Evolutionary conservation across 495 filamentous ascomycete genomes (phyloP), one percentile per base, ranked within the genome.

Genomic region (Pyronema domesticum): DNA sequence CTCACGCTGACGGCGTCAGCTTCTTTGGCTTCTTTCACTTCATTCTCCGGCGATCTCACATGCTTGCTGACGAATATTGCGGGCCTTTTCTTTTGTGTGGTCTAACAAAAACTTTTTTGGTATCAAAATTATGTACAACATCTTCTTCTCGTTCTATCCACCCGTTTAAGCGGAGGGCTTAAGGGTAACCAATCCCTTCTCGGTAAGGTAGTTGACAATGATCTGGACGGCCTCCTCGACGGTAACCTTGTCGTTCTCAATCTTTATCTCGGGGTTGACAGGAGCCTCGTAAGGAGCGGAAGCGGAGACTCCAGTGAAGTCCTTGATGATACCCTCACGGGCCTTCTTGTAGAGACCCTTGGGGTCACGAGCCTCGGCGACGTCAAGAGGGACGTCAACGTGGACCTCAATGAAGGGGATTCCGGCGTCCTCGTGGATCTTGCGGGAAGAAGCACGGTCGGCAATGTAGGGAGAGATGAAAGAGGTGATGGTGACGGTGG

Each of bases 341-440:
- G 91, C 91, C 78, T 94, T 94, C 78, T 93, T 93, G 67, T 98
- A 98, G 54, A 98, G 68, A 7, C 89, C 93, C 77, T 98, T 98
- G 19, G 91, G 91, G 67, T 98, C 91, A 55, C 91, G 75, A 73
- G 83, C 69, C 76, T 98, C 93, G n/a, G 93, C 91, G 37, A 85
- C 83, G 67, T 82, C 83, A 54, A 96, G 71, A 3, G 86, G 80
- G 9, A 95, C 76, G 66, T 98, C 87, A 46, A 98, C 78, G 61
- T 79, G 89, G 15, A 95, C 84, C 68, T 98, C 91, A 57, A 98
- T 79, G 69, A 98, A 98, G 1, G 87, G 80, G 56, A 96, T 74
- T 6, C 68, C 63, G 13, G 71, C 58, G 1, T 74, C 75, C 45
- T 77, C 73, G 68, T 98, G 91, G 57, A 96, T 68, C 52, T 76